These are phyloP conservation scores for Pseudopithomyces maydicus DNA, from an alignment of 2,329 filamentous ascomycete genomes.

Conservation along the genomic window DNA sequence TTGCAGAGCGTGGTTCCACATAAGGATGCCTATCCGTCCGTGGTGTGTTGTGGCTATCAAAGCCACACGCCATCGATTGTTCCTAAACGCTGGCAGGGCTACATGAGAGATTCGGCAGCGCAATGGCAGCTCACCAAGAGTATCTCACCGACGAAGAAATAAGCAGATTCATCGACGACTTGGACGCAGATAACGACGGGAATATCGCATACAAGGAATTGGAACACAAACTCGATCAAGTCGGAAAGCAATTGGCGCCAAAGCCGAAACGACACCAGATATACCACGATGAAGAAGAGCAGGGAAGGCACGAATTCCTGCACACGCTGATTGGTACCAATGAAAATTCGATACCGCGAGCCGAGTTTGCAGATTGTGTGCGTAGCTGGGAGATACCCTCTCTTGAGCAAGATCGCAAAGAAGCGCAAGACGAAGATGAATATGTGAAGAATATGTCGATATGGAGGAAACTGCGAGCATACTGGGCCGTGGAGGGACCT, in stretches of 20 bases:
- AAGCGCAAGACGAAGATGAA: constrained; percentile 53
- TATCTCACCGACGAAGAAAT: constrained; percentile 55
- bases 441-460: constrained; percentile 54
- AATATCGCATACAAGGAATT: constrained; percentile 59
- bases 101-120: background rate
- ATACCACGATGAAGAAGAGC: constrained; percentile 48
- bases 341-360: constrained; percentile 50
- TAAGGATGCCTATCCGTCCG: background rate
- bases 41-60: background rate
- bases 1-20: background rate
- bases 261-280: constrained; percentile 54
- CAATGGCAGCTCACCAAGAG: constrained; percentile 31
- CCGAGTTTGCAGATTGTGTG: constrained; percentile 54
- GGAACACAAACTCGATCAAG: constrained; percentile 59
- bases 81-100: background rate
- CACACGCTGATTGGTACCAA: constrained; percentile 55
- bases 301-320: constrained; percentile 55
- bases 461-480: constrained; percentile 55
- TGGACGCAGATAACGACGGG: constrained; percentile 60
- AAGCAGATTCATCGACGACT: constrained; percentile 56
- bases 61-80: background rate
- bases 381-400: constrained; percentile 56
- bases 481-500: constrained; percentile 62
- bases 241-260: constrained; percentile 58
- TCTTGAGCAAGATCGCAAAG: constrained; percentile 53